These are phyloP conservation scores for Eragrostis tef DNA, from an alignment of 202 grass and related monocot genomes.

Conservation along the genomic window DNA sequence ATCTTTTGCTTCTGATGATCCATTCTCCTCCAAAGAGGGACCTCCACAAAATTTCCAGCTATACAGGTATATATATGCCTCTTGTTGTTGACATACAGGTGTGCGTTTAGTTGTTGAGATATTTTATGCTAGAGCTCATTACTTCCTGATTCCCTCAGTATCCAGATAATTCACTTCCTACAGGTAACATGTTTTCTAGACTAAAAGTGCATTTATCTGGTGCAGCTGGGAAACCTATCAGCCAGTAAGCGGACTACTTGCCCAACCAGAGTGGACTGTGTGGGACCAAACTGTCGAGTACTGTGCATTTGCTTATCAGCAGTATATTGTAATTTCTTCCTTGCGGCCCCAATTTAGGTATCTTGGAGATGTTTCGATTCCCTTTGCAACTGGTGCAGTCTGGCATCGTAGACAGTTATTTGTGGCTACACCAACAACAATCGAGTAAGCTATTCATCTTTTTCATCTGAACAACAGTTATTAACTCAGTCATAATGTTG, in stretches of 20 bases:
- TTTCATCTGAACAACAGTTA: not conserved
- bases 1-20: constrained; percentile 90
- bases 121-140: constrained; percentile 2
- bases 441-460: constrained; percentile 77
- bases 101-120: constrained; percentile 25
- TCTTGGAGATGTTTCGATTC: constrained; percentile 98
- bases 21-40: constrained; percentile 85
- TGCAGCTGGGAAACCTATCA: constrained; percentile 99
- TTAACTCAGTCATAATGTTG: constrained; percentile 21
- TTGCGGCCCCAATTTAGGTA: constrained; percentile 94
- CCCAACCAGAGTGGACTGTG: constrained; percentile 92
- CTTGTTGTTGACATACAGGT: constrained; percentile 21
- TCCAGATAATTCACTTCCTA: constrained; percentile 36
- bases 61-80: constrained; percentile 71
- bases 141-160: not conserved
- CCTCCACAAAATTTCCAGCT: constrained; percentile 95
- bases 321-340: constrained; percentile 95
- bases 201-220: constrained; percentile 36
- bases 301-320: constrained; percentile 97
- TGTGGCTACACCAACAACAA: constrained; percentile 97
- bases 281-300: constrained; percentile 99
- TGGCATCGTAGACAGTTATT: constrained; percentile 98
- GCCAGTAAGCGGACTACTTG: constrained; percentile 83
- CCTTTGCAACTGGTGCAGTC: constrained; percentile 93
- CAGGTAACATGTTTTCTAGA: constrained; percentile 15